Evolutionary conservation across 768 basidiomycete genomes (phyloP), one percentile per base, ranked within the genome.

Genomic region (Scleroderma bovista): DNA sequence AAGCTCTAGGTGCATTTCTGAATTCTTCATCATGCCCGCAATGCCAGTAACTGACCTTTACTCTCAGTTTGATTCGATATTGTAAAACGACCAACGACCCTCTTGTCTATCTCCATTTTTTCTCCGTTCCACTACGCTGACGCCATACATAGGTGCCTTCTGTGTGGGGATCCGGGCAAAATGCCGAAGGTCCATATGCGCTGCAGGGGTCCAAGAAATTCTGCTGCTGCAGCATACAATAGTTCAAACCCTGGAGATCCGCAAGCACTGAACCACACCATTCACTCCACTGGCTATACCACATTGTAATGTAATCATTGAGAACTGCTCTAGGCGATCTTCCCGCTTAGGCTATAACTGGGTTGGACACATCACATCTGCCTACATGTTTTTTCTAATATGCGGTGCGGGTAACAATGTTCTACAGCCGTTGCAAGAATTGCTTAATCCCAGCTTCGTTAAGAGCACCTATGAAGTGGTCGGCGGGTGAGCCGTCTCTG

Each of bases 121-220:
- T 36, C 13, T 36, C 34, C 47, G 31, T 46, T 24, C 34, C 45
- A 19, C 13, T 55, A 29, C 9, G 26, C 26, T 29, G 26, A 29
- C 26, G 51, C 23, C 24, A 17, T 60, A 46, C 62, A 24, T 59
- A 93, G 88, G 86, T 95, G 43, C 93, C 94, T 22, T 93, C 89
- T 17, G 91, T 99, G 1, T 99, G 96, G 96, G 96, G 96, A 12
- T 85, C 90, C 19, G 84, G 94, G n/a, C 83, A 82, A 55, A 89
- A 88, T 62, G 82, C 81, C 38, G 91, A 95, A 51, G 95, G 98
- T 65, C 95, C 95, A 43, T 98, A 93, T 62, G 86, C 86, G 22
- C 88, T 86, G 47, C 82, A 81, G 64, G 69, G 74, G 49, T 61
- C 77, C 71, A 46, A 77, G 19, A 72, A 55, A 56, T 60, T 59